A percentile compares a stretch with the other conserved stretches of the same genome.
phyloP scores from a whole-genome alignment of 768 basidiomycete species.

The Psilocybe azurescens region DNA sequence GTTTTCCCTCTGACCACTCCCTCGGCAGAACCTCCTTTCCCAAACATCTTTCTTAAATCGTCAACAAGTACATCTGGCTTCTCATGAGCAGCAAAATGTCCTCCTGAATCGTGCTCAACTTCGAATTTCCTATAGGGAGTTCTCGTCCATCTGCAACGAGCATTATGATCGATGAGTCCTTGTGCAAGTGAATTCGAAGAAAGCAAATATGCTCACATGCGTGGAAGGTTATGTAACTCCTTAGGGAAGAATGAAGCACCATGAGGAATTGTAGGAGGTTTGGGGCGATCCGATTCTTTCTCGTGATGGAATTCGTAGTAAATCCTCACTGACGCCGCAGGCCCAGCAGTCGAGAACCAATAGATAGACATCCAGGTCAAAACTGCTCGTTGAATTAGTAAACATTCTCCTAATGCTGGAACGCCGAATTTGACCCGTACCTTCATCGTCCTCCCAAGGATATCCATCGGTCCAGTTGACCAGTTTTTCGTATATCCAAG shows the following conservation, averaged over 20 bases:
- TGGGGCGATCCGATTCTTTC: conserved; percentile 9
- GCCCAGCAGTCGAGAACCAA: conserved; percentile 60
- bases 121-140: conserved; percentile 40
- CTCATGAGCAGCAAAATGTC: conserved; percentile 45
- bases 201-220: conserved; percentile 21
- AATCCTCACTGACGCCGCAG: conserved; percentile 58
- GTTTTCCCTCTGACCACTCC: conserved; percentile 29
- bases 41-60: conserved; percentile 37
- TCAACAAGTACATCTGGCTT: conserved; percentile 35
- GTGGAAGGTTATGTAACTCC: conserved; percentile 36
- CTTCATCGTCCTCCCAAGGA: conserved; percentile 61
- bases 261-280: conserved; percentile 40
- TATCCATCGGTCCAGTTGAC: conserved; percentile 52
- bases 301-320: conserved; percentile 50
- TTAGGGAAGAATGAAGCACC: conserved; percentile 55
- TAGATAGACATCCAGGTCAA: conserved; percentile 61
- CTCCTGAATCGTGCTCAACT: conserved; percentile 33
- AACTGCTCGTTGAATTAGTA: conserved; percentile 34
- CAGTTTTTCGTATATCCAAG: conserved; percentile 59
- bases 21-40: conserved; percentile 24
- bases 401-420: background rate
- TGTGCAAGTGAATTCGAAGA: too few species aligned
- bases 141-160: conserved; percentile 23
- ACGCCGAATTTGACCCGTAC: conserved; percentile 25
- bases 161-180: background rate